Percentiles rank a stretch among this genome's conserved stretches.
Conservation (phyloP, 2,329 filamentous ascomycete species). For the Raffaelea albimanens region DNA sequence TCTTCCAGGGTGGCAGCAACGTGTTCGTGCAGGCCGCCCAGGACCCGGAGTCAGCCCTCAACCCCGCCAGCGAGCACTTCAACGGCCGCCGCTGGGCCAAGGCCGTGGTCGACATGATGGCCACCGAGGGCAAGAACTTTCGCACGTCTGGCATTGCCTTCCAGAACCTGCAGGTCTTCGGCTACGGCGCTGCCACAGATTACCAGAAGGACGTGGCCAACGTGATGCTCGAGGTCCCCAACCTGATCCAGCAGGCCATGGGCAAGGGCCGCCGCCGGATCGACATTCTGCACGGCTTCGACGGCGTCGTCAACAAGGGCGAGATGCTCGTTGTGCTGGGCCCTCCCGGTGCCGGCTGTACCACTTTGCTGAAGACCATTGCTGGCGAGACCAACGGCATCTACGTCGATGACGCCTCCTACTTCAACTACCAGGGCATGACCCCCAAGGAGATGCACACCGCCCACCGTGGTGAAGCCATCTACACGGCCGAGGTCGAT, state of each 20-base stretch:
- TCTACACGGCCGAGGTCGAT: slow-evolving; percentile 79
- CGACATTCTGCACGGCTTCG: slow-evolving; percentile 59
- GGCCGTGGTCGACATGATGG: slow-evolving; percentile 43
- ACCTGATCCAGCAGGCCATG: slow-evolving; percentile 37
- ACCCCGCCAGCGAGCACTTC: slow-evolving; percentile 40
- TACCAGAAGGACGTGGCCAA: slow-evolving; percentile 61
- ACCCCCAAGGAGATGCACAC: slow-evolving; percentile 66
- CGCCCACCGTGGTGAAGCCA: slow-evolving; percentile 72
- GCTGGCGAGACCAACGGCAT: slow-evolving; percentile 77
- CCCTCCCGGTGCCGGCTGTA: slow-evolving; percentile 66
- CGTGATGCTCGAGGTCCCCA: slow-evolving; percentile 42
- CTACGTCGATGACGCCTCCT: slow-evolving; percentile 56
- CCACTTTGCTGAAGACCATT: slow-evolving; percentile 76
- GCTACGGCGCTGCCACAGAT: slow-evolving; percentile 57
- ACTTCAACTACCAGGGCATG: slow-evolving; percentile 77
- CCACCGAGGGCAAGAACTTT: slow-evolving; percentile 42
- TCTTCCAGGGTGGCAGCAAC: slow-evolving; percentile 26
- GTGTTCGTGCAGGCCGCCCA: slow-evolving; percentile 32
- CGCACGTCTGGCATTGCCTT: slow-evolving; percentile 57
- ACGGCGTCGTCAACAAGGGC: slow-evolving; percentile 58
- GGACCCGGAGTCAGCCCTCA: slow-evolving; percentile 33
- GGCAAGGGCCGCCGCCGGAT: slow-evolving; percentile 47
- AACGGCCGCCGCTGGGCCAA: slow-evolving; percentile 49
- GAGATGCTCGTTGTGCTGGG: slow-evolving; percentile 71
- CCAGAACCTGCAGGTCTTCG: slow-evolving; percentile 58